Percentiles rank a stretch among this genome's conserved stretches.
Conservation (phyloP, 306 rosid species). For the Cucumis cinereus region DNA sequence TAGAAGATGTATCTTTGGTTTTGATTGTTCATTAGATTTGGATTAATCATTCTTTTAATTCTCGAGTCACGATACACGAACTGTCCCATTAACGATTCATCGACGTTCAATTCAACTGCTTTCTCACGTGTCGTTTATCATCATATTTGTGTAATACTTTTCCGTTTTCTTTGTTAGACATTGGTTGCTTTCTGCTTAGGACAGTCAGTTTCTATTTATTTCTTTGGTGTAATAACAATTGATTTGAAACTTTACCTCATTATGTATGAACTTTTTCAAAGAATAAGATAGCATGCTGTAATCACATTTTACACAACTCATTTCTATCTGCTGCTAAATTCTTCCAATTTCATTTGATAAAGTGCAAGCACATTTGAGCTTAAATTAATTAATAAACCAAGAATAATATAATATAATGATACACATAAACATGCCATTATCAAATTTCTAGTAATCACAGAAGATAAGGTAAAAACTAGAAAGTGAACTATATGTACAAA, state of each 20-base stretch:
- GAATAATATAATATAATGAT: too few relatives aligned
- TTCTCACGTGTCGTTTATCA: not conserved
- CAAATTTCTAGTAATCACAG: too few relatives aligned
- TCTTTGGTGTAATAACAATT: not conserved
- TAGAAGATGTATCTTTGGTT: conserved; percentile 20
- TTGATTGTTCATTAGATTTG: conserved; percentile 29
- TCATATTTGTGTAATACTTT: not conserved
- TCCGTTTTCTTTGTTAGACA: not conserved
- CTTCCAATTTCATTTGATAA: too few relatives aligned
- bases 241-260: not conserved
- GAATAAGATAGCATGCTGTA: too few relatives aligned
- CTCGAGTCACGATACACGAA: conserved; percentile 15
- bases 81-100: conserved; percentile 34
- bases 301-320: too few relatives aligned
- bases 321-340: too few relatives aligned
- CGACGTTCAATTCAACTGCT: conserved; percentile 12
- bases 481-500: too few relatives aligned
- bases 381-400: too few relatives aligned
- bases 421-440: too few relatives aligned
- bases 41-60: conserved; percentile 47
- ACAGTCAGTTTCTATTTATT: not conserved
- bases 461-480: too few relatives aligned
- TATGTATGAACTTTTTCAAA: too few relatives aligned
- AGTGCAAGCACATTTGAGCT: too few relatives aligned
- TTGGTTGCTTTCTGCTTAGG: not conserved